Evolutionary conservation across 768 basidiomycete species (phyloP).

Genomic region (Cyathus striatus): DNA sequence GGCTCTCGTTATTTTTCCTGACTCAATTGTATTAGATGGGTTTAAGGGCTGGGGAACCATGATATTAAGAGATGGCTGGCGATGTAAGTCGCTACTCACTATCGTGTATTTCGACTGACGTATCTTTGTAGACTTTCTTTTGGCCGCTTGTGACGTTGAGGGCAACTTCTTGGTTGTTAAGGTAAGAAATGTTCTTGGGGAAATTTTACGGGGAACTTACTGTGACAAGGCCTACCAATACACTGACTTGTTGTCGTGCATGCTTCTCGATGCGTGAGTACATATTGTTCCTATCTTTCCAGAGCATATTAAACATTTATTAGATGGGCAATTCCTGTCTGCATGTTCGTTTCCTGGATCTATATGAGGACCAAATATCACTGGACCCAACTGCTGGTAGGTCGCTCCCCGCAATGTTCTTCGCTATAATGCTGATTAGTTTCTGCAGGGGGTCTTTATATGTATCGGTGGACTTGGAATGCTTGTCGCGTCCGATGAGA

Average conservation of each 20-base stretch:
- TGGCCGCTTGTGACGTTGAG: conserved; percentile 81
- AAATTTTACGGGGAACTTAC: background rate
- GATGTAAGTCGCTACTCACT: conserved; percentile 46
- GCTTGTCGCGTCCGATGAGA: conserved; percentile 72
- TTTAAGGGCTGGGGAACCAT: conserved; percentile 78
- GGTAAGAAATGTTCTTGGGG: conserved; percentile 22
- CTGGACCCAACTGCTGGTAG: conserved; percentile 76
- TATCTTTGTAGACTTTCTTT: conserved; percentile 54
- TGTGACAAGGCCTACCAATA: conserved; percentile 69
- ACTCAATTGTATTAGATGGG: conserved; percentile 48
- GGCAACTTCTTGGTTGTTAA: conserved; percentile 86
- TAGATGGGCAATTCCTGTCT: conserved; percentile 88
- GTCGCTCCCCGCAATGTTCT: conserved; percentile 13
- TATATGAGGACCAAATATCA: conserved; percentile 79
- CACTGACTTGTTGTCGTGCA: conserved; percentile 83
- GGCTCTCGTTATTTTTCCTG: background rate
- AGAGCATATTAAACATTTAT: background rate
- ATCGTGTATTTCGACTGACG: conserved; percentile 1
- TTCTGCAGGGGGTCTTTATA: conserved; percentile 58
- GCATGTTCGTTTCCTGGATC: conserved; percentile 77
- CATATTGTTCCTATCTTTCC: background rate
- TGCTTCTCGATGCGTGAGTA: conserved; percentile 84
- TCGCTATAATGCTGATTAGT: background rate
- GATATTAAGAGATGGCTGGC: conserved; percentile 77
- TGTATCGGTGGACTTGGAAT: conserved; percentile 74